Percentiles rank a stretch among this genome's conserved stretches.
Conservation (phyloP, 768 basidiomycete species). For the Melanogaster broomeanus region DNA sequence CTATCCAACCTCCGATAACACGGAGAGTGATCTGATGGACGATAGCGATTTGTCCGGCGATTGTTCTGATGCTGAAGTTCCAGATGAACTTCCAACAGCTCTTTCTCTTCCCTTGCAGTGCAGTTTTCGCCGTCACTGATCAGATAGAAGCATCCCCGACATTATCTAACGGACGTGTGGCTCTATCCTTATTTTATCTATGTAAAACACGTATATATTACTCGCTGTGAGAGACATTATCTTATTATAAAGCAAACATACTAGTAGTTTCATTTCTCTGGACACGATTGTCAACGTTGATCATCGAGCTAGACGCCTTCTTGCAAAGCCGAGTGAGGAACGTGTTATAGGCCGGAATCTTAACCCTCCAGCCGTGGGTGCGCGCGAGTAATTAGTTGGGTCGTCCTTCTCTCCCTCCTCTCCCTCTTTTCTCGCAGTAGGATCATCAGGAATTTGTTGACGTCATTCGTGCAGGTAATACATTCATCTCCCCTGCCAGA, state of each 20-base stretch:
- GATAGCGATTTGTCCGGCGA: conserved; percentile 30
- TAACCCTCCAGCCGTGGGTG: too few species aligned
- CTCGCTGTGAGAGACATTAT: not conserved
- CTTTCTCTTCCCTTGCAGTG: conserved; percentile 17
- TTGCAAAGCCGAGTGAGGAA: too few species aligned
- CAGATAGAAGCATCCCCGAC: conserved; percentile 8
- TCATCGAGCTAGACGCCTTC: too few species aligned
- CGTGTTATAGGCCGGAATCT: too few species aligned
- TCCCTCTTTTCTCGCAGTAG: too few species aligned
- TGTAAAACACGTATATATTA: conserved; percentile 11
- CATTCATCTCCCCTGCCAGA: too few species aligned
- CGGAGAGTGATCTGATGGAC: conserved; percentile 9
- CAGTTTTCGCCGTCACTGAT: conserved; percentile 5
- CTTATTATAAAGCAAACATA: not conserved
- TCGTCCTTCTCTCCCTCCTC: too few species aligned
- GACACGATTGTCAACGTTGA: conserved; percentile 24
- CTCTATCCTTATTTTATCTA: conserved; percentile 39
- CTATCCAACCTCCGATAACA: conserved; percentile 27
- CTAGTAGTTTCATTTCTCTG: not conserved
- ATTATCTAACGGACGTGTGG: conserved; percentile 12
- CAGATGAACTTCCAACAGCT: conserved; percentile 27
- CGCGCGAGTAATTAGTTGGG: too few species aligned
- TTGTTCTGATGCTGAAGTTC: conserved; percentile 20
- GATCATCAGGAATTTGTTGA: too few species aligned
- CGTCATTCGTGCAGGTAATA: too few species aligned